Evolutionary conservation across 2,329 filamentous ascomycete genomes (phyloP), one percentile per base, ranked within the genome.

Genomic region (Scedosporium minutisporum): DNA sequence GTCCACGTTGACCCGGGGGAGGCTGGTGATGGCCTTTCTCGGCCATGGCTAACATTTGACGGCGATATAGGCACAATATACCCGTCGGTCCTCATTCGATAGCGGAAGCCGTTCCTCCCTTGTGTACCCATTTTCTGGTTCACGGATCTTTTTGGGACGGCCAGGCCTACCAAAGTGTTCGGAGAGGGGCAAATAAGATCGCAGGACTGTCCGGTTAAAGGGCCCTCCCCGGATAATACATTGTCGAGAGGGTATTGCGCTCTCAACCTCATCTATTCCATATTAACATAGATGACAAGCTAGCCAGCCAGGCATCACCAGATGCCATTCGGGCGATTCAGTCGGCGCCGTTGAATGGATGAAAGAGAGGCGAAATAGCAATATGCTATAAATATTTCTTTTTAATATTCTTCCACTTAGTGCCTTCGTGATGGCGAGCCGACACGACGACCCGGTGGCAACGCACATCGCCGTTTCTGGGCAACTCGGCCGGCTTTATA

Each of bases 271-370:
- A 62, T 62, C 51, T 62, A 62, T 55, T 25, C 14, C 33, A 62
- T 55, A 62, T 62, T 62, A 62, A 42, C 58, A 55, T 62, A 62
- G 14, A 62, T 62, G 53, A 59, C 33, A 29, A 38, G 53, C 51
- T 46, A 57, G 23, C 53, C 48, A 42, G 33, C 42, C 38, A 48
- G 29, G 14, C 18, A 59, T 27, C 51, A 62, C 53, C 51, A 21
- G 60, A 48, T 46, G 21, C 29, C 16, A 25, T 21, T 23, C 16
- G n/a, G 23, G 21, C 51, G 23, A 55, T 55, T 55, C 51, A 55
- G 12, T 55, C 23, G 18, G 18, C 42, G 33, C 18, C 29, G 16
- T 42, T 42, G 21, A 58, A 58, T 38, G 25, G 18, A 21, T 53
- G 44, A 29, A 25, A 7, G 23, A 61, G 25, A 53, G 25, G 59